These are phyloP conservation scores for Lactarius sp. DNA, from an alignment of 768 basidiomycete genomes.

Conservation along the genomic window DNA sequence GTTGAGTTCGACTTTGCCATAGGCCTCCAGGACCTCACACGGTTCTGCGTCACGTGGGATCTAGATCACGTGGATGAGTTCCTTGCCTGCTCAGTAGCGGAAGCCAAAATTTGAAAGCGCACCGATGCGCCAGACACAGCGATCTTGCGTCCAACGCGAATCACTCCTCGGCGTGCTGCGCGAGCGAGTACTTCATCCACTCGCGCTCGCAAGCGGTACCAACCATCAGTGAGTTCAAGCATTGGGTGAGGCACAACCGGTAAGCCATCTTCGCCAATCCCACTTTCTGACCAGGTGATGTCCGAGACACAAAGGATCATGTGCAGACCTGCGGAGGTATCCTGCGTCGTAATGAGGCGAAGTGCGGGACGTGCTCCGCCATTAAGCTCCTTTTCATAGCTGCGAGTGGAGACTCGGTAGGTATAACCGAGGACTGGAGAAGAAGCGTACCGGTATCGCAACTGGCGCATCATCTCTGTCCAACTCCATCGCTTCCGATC, in stretches of 20 bases:
- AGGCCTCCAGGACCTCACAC: conserved; percentile 76
- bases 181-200: conserved; percentile 69
- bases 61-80: conserved; percentile 39
- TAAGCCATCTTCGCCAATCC: conserved; percentile 36
- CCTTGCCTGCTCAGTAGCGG: conserved; percentile 45
- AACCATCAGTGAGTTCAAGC: conserved; percentile 94
- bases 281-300: conserved; percentile 50
- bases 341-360: conserved; percentile 75
- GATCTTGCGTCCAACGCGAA: conserved; percentile 80
- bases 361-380: conserved; percentile 74
- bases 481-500: conserved; percentile 69
- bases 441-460: conserved; percentile 69
- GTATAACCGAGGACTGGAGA: neutral
- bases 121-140: conserved; percentile 77
- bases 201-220: conserved; percentile 81
- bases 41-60: conserved; percentile 52
- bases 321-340: conserved; percentile 71
- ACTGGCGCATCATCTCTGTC: conserved; percentile 73
- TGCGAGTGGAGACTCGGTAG: conserved; percentile 20
- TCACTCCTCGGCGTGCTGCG: conserved; percentile 59
- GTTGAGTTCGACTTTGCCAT: conserved; percentile 56
- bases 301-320: conserved; percentile 83
- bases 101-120: neutral
- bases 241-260: conserved; percentile 44
- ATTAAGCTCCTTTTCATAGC: conserved; percentile 46